Percentiles rank a stretch among this genome's conserved stretches.
Conservation (phyloP, 768 basidiomycete genomes). For the Auriscalpium microsporum region DNA sequence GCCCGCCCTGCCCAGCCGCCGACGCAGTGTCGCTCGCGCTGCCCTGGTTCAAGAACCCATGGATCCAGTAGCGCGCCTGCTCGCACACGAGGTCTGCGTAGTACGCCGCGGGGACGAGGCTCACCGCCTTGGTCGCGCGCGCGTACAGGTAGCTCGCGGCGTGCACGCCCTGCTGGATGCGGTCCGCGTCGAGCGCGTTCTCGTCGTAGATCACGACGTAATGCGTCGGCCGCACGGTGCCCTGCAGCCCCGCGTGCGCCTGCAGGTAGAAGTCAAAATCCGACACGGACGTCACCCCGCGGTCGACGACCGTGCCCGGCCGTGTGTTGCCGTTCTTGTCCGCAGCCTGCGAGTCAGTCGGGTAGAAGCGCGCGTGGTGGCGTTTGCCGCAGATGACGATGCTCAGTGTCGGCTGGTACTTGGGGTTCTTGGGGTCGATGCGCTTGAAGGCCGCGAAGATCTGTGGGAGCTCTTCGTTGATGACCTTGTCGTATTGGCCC, state of each 20-base stretch:
- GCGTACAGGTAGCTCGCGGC: conserved; percentile 68
- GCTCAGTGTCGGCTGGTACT: conserved; percentile 55
- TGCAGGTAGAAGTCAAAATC: conserved; percentile 32
- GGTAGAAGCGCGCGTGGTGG: conserved; percentile 57
- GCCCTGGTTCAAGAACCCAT: conserved; percentile 49
- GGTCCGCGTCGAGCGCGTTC: conserved; percentile 56
- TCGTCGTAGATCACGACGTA: conserved; percentile 80
- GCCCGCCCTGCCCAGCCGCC: conserved; percentile 27
- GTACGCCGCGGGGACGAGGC: conserved; percentile 71
- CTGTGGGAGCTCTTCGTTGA: conserved; percentile 52
- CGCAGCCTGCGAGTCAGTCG: conserved; percentile 39
- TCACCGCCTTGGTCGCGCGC: conserved; percentile 78
- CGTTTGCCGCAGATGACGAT: conserved; percentile 77
- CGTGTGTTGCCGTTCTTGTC: conserved; percentile 68
- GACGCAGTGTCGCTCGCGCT: conserved; percentile 19
- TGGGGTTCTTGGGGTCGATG: conserved; percentile 33
- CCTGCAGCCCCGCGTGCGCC: conserved; percentile 69
- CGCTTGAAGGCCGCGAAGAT: conserved; percentile 54
- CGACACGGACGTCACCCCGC: conserved; percentile 52
- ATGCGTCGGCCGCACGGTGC: conserved; percentile 64
- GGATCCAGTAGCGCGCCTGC: conserved; percentile 66
- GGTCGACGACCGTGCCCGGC: conserved; percentile 76
- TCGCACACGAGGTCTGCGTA: conserved; percentile 82
- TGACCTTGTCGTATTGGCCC: conserved; percentile 66
- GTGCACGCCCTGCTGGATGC: conserved; percentile 66